A percentile compares a stretch with the other conserved stretches of the same genome.
Evolutionary conservation across 2,329 filamentous ascomycete genomes (phyloP).

Genomic region (Fusarium dimerum): DNA sequence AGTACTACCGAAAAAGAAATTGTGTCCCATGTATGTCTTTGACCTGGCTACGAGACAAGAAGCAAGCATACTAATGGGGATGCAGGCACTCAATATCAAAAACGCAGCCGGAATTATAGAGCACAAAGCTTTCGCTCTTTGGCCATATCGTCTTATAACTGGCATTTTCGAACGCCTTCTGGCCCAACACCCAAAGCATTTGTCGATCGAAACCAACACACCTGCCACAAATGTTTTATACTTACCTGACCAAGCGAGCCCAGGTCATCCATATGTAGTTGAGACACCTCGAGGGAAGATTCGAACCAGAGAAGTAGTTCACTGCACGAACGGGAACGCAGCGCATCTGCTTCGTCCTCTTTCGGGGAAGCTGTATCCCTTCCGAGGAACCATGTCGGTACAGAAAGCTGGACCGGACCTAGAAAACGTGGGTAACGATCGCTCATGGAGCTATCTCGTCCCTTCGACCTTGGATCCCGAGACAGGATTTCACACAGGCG

Average conservation of each 20-base stretch:
- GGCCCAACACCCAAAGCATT: slow-evolving; percentile 22
- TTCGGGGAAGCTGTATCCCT: slow-evolving; percentile 41
- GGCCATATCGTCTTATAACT: slow-evolving; percentile 19
- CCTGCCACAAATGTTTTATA: slow-evolving; percentile 18
- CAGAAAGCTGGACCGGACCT: slow-evolving; percentile 40
- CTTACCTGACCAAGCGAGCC: slow-evolving; percentile 19
- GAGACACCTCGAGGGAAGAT: slow-evolving; percentile 46
- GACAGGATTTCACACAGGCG: slow-evolving; percentile 39
- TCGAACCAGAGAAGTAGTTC: slow-evolving; percentile 48
- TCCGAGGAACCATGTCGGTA: slow-evolving; percentile 48
- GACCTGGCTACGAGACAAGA: too few species aligned
- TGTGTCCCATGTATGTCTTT: not conserved
- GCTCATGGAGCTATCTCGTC: slow-evolving; percentile 50
- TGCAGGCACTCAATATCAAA: too few species aligned
- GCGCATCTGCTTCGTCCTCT: slow-evolving; percentile 50
- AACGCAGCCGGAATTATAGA: too few species aligned
- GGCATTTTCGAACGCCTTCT: slow-evolving; percentile 40
- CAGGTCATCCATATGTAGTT: slow-evolving; percentile 39
- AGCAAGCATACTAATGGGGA: too few species aligned
- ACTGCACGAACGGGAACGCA: slow-evolving; percentile 56
- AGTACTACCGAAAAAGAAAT: slow-evolving; percentile 10
- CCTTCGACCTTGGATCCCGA: slow-evolving; percentile 46
- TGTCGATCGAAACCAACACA: slow-evolving; percentile 41
- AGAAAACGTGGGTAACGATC: slow-evolving; percentile 24
- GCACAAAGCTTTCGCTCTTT: not conserved